Percentiles rank a stretch among this genome's conserved stretches.
These are phyloP conservation scores for Sphagnum fallax DNA, from an alignment of 228 moss, liverwort and hornwort genomes.

Conservation along the genomic window DNA sequence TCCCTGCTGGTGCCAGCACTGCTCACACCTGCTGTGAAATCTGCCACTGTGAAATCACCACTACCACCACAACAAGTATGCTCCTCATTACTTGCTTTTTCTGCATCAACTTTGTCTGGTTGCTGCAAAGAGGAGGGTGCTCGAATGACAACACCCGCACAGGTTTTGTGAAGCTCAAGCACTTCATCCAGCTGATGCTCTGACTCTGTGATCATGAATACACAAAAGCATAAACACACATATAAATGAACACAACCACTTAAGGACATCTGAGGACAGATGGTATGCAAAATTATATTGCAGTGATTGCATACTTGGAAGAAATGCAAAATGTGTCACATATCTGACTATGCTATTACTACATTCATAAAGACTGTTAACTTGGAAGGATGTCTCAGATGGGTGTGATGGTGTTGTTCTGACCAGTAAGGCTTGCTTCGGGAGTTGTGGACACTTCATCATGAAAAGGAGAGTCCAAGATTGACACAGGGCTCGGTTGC, in stretches of 20 bases:
- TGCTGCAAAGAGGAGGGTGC: no score
- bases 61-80: no score
- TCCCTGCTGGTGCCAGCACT: constrained; percentile 1
- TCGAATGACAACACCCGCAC: no score
- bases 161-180: neutral
- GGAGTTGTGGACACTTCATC: constrained; percentile 43
- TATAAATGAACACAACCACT: no score
- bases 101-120: no score
- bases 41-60: neutral
- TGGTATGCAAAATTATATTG: neutral
- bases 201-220: constrained; percentile 13
- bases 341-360: no score
- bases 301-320: no score
- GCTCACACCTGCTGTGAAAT: neutral
- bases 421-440: constrained; percentile 33
- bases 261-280: neutral
- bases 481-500: constrained; percentile 49
- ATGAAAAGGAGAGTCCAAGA: constrained; percentile 35
- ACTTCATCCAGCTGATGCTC: constrained; percentile 4
- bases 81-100: no score
- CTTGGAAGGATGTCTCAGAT: no score
- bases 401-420: no score
- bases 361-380: no score
- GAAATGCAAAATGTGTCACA: neutral
- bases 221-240: no score